phyloP scores from a whole-genome alignment of 2,329 filamentous ascomycete genomes.

The Furcasterigmium furcatum region DNA sequence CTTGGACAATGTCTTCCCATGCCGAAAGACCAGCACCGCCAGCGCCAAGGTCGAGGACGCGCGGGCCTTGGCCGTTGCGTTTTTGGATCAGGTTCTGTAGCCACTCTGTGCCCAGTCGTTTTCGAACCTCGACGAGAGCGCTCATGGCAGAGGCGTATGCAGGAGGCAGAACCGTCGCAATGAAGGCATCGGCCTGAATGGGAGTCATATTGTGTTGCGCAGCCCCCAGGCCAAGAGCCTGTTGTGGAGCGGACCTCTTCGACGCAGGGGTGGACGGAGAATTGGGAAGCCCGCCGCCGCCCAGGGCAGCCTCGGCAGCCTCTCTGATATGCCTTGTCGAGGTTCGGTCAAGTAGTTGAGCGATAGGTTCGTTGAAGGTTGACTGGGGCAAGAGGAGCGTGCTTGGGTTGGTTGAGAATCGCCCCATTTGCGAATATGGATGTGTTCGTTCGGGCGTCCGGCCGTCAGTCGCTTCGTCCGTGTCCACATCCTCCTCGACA shows the following conservation, averaged over 20 bases:
- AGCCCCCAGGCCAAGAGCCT: conserved; percentile 61
- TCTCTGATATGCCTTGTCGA: conserved; percentile 73
- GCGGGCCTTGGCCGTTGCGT: conserved; percentile 52
- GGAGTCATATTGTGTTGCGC: conserved; percentile 65
- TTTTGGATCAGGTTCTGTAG: conserved; percentile 59
- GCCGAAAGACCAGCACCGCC: conserved; percentile 72
- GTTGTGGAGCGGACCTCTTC: conserved; percentile 56
- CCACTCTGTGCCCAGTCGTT: conserved; percentile 70
- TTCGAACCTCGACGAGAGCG: conserved; percentile 69
- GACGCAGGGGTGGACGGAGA: conserved; percentile 68
- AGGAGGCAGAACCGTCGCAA: conserved; percentile 67
- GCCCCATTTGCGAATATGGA: conserved; percentile 69
- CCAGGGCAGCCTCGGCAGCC: conserved; percentile 71
- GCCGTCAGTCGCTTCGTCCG: conserved; percentile 10
- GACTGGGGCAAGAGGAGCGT: conserved; percentile 73
- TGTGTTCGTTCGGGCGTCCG: conserved; percentile 43
- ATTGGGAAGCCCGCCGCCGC: conserved; percentile 71
- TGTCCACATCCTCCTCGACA: conserved; percentile 14
- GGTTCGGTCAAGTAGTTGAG: conserved; percentile 62
- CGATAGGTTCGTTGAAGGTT: conserved; percentile 68
- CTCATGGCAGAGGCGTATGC: conserved; percentile 67
- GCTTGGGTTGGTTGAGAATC: conserved; percentile 68
- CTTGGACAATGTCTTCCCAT: conserved; percentile 73
- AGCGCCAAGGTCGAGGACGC: conserved; percentile 71
- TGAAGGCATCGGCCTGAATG: conserved; percentile 72